Evolutionary conservation across 805 yeast species (phyloP).

Genomic region (Saccharomycopsis synnaedendra): DNA sequence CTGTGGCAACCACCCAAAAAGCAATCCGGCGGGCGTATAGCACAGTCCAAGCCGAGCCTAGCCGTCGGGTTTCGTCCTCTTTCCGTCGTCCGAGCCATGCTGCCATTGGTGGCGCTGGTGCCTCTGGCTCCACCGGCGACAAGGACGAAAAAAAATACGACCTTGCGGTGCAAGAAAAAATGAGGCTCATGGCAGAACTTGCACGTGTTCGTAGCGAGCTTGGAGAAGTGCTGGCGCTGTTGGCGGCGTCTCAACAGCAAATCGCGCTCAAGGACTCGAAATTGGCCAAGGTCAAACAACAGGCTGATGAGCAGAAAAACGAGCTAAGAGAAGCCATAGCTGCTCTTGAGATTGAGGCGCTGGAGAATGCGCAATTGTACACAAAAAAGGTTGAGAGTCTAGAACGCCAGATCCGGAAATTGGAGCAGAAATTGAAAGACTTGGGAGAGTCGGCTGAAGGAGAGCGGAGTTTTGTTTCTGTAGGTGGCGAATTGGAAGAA

Average conservation of each 20-base stretch:
- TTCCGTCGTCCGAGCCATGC: neutral
- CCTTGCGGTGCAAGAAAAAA: constrained; percentile 5
- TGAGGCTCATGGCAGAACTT: constrained; percentile 4
- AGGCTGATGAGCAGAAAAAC: constrained; percentile 41
- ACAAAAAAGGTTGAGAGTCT: constrained; percentile 24
- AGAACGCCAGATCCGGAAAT: constrained; percentile 1
- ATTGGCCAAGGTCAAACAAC: constrained; percentile 33
- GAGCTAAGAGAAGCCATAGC: constrained; percentile 51
- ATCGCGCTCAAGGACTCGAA: constrained; percentile 34
- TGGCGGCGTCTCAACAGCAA: constrained; percentile 35
- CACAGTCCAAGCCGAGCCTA: neutral
- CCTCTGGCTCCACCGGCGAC: neutral
- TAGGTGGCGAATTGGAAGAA: constrained; percentile 17
- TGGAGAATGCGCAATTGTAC: constrained; percentile 41
- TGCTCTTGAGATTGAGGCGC: constrained; percentile 40
- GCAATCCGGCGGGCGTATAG: constrained; percentile 1
- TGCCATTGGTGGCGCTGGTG: neutral
- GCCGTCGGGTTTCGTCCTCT: neutral
- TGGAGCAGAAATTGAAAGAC: constrained; percentile 3
- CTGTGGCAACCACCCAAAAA: constrained; percentile 1
- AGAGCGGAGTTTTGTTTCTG: constrained; percentile 18
- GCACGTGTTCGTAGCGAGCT: constrained; percentile 22
- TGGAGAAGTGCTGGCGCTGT: constrained; percentile 32
- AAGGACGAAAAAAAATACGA: constrained; percentile 4
- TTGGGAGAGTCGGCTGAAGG: neutral